A percentile compares a stretch with the other conserved stretches of the same genome.
Conservation (phyloP, 176 grass and related monocot species). For the Dendrocalamus sinicus region DNA sequence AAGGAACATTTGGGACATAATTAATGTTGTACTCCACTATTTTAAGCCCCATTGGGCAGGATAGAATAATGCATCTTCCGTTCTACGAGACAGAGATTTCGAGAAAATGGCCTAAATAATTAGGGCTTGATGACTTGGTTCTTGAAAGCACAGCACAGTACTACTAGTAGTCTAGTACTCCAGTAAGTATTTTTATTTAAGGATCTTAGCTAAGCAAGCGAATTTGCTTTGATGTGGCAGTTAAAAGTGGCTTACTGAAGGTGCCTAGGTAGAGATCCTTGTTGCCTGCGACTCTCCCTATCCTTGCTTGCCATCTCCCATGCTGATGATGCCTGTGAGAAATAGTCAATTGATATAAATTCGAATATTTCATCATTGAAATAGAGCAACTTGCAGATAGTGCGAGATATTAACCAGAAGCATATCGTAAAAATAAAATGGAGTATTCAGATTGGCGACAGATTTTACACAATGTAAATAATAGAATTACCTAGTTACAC, state of each 20-base stretch:
- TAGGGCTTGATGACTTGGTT: conserved; percentile 49
- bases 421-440: too few relatives aligned
- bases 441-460: too few relatives aligned
- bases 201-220: conserved; percentile 18
- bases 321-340: conserved; percentile 67
- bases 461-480: neutral
- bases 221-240: neutral
- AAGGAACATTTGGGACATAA: conserved; percentile 58
- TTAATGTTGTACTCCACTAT: conserved; percentile 54
- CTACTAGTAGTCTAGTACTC: too few relatives aligned
- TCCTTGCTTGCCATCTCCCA: conserved; percentile 84
- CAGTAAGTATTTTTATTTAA: neutral
- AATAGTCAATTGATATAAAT: neutral
- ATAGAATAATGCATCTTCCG: conserved; percentile 55
- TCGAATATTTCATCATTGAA: too few relatives aligned
- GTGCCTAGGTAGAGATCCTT: conserved; percentile 76
- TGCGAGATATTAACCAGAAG: too few relatives aligned
- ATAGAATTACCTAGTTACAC: conserved; percentile 58
- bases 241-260: conserved; percentile 58
- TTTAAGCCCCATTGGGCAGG: conserved; percentile 51
- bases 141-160: conserved; percentile 31
- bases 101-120: conserved; percentile 53
- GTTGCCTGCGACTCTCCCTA: conserved; percentile 72
- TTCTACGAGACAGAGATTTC: conserved; percentile 59
- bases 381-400: too few relatives aligned